Conservation (phyloP, 1,284 basidiomycete genomes). For the Ganoderma resinaceum region DNA sequence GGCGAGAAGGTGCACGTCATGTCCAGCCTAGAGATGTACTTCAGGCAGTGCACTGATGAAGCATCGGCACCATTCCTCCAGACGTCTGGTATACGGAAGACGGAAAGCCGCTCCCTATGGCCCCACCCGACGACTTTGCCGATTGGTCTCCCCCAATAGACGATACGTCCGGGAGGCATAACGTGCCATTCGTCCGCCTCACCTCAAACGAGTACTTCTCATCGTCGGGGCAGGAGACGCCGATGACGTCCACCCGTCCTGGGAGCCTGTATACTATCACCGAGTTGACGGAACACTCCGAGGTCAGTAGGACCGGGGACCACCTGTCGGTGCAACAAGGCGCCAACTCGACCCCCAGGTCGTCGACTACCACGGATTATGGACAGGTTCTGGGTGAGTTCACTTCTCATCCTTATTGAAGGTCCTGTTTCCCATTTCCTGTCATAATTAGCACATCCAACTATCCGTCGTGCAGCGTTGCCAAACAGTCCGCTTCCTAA, state of each 20-base stretch:
- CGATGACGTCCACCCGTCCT: conserved; percentile 20
- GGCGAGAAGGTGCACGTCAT: conserved; percentile 44
- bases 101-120: conserved; percentile 38
- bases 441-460: conserved; percentile 19
- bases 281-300: conserved; percentile 54
- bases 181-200: conserved; percentile 38
- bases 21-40: conserved; percentile 23
- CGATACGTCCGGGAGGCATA: conserved; percentile 32
- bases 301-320: conserved; percentile 56
- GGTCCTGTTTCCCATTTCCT: not conserved
- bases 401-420: conserved; percentile 7
- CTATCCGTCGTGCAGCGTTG: not conserved
- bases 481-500: conserved; percentile 26
- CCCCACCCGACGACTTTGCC: conserved; percentile 37
- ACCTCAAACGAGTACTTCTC: conserved; percentile 30
- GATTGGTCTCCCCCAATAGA: conserved; percentile 30
- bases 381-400: conserved; percentile 67
- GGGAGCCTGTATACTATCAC: conserved; percentile 63
- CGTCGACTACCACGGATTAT: conserved; percentile 63
- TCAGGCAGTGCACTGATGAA: conserved; percentile 23
- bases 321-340: conserved; percentile 11
- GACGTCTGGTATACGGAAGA: conserved; percentile 19
- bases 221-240: conserved; percentile 28
- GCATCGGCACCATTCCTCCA: conserved; percentile 14
- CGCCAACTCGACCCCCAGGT: conserved; percentile 23